Conservation (phyloP, 169 alveolate species). For the Cryptosporidium canis region DNA sequence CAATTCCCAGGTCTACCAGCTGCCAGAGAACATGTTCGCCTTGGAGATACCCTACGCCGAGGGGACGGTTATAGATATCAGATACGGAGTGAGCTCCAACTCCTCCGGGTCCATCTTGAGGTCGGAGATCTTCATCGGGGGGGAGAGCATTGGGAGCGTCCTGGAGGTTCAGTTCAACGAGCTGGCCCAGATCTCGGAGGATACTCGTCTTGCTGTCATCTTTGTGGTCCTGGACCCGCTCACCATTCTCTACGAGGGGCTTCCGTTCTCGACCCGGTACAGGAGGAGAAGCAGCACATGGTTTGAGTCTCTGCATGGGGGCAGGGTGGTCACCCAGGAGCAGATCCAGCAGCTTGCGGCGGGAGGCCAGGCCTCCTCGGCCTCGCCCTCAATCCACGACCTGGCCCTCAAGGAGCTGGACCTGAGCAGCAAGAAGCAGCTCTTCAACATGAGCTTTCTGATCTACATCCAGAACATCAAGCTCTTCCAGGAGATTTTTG, state of each 20-base stretch:
- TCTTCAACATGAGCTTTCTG: not conserved
- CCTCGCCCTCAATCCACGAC: not conserved
- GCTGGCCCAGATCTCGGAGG: conserved; percentile 84
- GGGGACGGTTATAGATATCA: conserved; percentile 66
- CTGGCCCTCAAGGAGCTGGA: not conserved
- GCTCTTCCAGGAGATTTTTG: conserved; percentile 40
- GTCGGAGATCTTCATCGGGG: conserved; percentile 89
- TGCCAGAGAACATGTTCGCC: conserved; percentile 66
- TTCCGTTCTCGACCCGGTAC: conserved; percentile 80
- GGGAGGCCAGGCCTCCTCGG: not conserved
- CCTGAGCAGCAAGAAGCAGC: not conserved
- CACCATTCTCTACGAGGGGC: conserved; percentile 83
- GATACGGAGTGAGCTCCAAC: conserved; percentile 63
- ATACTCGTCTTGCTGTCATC: conserved; percentile 86
- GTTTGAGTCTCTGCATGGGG: conserved; percentile 51
- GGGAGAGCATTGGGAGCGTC: conserved; percentile 90
- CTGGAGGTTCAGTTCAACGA: conserved; percentile 89
- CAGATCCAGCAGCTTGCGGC: not conserved
- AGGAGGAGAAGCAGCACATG: conserved; percentile 70
- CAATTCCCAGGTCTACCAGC: not conserved
- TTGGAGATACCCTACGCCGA: conserved; percentile 42
- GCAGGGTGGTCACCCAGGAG: conserved; percentile 23
- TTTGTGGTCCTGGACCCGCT: conserved; percentile 87
- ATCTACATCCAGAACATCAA: conserved; percentile 38
- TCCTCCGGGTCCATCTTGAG: conserved; percentile 77